Base-by-base conservation (phyloP, 352 stramenopile genomes). In the Poterioochromonas sp. region DNA sequence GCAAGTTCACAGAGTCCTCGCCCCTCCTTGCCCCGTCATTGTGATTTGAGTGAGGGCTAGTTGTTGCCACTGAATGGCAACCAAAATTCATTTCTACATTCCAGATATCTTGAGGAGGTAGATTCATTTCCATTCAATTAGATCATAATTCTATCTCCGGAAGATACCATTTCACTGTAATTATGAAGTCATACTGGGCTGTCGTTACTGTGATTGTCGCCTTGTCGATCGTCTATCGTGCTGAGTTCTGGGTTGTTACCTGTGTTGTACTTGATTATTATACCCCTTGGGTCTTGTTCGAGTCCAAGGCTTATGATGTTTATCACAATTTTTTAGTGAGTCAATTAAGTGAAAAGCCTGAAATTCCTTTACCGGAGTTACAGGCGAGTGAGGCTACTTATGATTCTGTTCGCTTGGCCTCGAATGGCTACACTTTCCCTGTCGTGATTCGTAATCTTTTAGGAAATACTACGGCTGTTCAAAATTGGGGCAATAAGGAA, bases 181-280 rank as follows among this genome's bases (percentile, higher is more conserved):
- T n/a, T n/a, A n/a, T n/a, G n/a, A n/a, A n/a, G n/a, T n/a, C n/a
- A n/a, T n/a, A n/a, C n/a, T n/a, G n/a, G n/a, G n/a, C n/a, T n/a
- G n/a, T n/a, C n/a, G n/a, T n/a, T n/a, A n/a, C 65, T n/a, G 37
- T 54, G 1, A 1, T 74, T 1, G 40, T 74, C 5, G 37, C n/a
- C 1, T 8, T 74, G 0, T 40, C 40, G 8, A 34, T 74, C 0
- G 65, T 74, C 8, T 74, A 58, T 39, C n/a, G 35, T 15, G 34
- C 65, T 26, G 8, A 2, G 1, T 74, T 74, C 29, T 74, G 65
- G 65, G 41, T 74, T 26, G 3, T 11, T 39, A 1, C 53, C 2
- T 74, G 2, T 18, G 53, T 74, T 34, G 8, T 74, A 20, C 37
- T 54, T 12, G 65, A 74, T 39, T 74, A 39, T n/a, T 74, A 37